Percentiles rank a stretch among this genome's conserved stretches.
phyloP scores from a whole-genome alignment of 2,329 filamentous ascomycete species.

The Coniella vitis region DNA sequence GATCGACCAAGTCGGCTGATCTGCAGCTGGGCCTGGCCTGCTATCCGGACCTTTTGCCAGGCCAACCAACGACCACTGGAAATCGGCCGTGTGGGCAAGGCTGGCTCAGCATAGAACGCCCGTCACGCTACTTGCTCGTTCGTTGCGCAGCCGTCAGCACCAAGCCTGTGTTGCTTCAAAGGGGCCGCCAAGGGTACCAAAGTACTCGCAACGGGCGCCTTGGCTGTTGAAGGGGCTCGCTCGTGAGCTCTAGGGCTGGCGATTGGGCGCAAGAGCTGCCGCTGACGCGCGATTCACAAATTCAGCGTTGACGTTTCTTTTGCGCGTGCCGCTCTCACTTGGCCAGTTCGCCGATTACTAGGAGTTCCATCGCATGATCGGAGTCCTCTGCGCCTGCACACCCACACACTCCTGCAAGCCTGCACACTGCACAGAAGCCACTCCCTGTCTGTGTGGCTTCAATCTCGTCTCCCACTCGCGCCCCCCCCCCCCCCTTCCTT shows the following conservation, averaged over 20 bases:
- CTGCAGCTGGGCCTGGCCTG: slow-evolving; percentile 15
- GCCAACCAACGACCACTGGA: background rate
- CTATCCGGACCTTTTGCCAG: background rate
- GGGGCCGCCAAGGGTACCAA: no score
- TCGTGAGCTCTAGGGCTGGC: background rate
- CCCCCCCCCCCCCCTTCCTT: background rate
- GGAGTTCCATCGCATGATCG: background rate
- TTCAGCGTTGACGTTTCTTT: slow-evolving; percentile 2
- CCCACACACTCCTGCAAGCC: background rate
- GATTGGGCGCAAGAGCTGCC: slow-evolving; percentile 1
- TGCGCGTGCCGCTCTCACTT: slow-evolving; percentile 1
- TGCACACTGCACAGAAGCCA: no score
- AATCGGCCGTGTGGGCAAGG: background rate
- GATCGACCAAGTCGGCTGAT: slow-evolving; percentile 17
- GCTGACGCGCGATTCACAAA: slow-evolving; percentile 11
- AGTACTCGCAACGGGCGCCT: background rate
- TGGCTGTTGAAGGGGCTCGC: background rate
- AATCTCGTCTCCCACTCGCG: background rate
- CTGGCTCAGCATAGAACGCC: background rate
- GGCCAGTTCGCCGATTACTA: no score
- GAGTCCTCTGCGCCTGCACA: background rate
- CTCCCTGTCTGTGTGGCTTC: background rate
- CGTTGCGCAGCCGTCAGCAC: no score
- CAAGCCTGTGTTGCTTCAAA: background rate
- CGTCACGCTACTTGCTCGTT: no score